Evolutionary conservation across 2,329 filamentous ascomycete species (phyloP).

Genomic region (Cercospora zeae-maydis): DNA sequence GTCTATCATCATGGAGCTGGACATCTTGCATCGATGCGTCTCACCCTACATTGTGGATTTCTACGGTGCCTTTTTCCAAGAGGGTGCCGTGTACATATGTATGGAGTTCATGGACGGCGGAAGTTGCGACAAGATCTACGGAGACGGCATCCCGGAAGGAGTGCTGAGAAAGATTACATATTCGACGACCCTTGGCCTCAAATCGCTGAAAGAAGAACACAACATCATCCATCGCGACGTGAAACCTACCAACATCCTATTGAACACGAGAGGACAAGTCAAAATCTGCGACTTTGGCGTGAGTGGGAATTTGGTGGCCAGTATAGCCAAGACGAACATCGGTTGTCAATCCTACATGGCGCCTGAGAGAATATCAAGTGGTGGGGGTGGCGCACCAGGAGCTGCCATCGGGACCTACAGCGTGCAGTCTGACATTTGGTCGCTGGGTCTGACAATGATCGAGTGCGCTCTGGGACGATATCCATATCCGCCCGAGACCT

Average conservation of each 20-base stretch:
- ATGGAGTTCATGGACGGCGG: conserved; percentile 99
- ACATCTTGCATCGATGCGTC: conserved; percentile 90
- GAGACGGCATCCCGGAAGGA: conserved; percentile 81
- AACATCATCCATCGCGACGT: conserved; percentile 99
- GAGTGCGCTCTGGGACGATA: conserved; percentile 94
- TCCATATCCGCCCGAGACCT: conserved; percentile 94
- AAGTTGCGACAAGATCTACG: conserved; percentile 93
- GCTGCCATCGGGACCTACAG: conserved; percentile 83
- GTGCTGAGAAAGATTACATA: conserved; percentile 87
- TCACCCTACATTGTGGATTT: conserved; percentile 98
- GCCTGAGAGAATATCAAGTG: conserved; percentile 87
- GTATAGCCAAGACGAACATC: conserved; percentile 98
- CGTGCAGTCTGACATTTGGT: conserved; percentile 98
- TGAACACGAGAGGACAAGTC: conserved; percentile 84
- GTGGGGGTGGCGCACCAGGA: conserved; percentile 69
- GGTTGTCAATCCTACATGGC: conserved; percentile 99
- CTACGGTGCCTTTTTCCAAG: conserved; percentile 97
- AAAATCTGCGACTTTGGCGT: conserved; percentile 99
- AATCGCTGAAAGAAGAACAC: conserved; percentile 92
- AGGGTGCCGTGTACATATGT: conserved; percentile 97
- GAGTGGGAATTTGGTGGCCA: conserved; percentile 91
- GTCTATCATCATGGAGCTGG: conserved; percentile 94
- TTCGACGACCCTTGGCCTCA: conserved; percentile 84
- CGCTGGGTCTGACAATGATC: conserved; percentile 86
- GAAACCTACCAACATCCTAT: conserved; percentile 96